phyloP scores from a whole-genome alignment of 129 eudicot species.

The Escallonia rubra region DNA sequence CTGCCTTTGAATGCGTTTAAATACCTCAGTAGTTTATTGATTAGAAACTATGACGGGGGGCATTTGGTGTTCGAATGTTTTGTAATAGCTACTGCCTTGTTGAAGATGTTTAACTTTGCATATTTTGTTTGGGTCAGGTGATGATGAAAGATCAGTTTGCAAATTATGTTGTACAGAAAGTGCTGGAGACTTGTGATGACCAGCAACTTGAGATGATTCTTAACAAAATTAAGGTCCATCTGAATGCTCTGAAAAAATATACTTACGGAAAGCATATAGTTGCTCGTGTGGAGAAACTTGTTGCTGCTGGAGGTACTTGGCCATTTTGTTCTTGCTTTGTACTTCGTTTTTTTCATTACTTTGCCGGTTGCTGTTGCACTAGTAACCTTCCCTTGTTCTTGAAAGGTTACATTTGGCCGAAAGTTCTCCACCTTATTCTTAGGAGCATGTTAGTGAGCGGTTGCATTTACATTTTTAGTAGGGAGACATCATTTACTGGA shows the following conservation, averaged over 20 bases:
- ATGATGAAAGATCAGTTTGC: conserved; percentile 99
- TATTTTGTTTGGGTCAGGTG: conserved; percentile 34
- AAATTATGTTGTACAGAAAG: conserved; percentile 92
- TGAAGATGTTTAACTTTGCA: too few relatives aligned
- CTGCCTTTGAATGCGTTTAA: too few relatives aligned
- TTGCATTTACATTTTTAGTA: neutral
- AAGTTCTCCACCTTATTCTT: too few relatives aligned
- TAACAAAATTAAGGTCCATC: conserved; percentile 76
- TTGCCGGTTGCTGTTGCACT: too few relatives aligned
- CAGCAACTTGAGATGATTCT: conserved; percentile 86
- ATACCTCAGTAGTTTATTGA: too few relatives aligned
- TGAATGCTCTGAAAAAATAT: conserved; percentile 91
- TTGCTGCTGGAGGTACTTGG: conserved; percentile 92
- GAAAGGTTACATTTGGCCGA: too few relatives aligned
- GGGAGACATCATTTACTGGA: too few relatives aligned
- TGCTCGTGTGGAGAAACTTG: conserved; percentile 97
- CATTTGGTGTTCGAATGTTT: too few relatives aligned
- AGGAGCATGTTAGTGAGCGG: neutral
- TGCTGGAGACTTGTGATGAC: conserved; percentile 89
- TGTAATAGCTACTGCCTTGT: too few relatives aligned
- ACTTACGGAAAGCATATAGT: conserved; percentile 98
- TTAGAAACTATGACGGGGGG: too few relatives aligned
- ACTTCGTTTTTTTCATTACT: too few relatives aligned
- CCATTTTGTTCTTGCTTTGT: neutral
- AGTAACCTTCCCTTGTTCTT: too few relatives aligned